A percentile compares a stretch with the other conserved stretches of the same genome.
Evolutionary conservation across 2,329 filamentous ascomycete genomes (phyloP).

Genomic region (Diaporthe ampelina): DNA sequence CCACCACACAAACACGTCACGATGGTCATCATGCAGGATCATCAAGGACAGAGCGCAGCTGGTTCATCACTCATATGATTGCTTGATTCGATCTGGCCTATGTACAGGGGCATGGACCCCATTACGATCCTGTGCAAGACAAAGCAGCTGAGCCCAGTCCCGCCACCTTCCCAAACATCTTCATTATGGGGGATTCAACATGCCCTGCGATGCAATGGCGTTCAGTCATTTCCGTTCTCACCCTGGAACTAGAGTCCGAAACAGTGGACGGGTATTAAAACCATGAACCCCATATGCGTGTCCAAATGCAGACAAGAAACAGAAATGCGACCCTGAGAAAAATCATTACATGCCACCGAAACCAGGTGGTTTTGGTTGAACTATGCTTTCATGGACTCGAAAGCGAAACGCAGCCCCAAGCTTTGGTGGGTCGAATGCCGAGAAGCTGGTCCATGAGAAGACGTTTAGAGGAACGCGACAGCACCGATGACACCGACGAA

Average conservation of each 20-base stretch:
- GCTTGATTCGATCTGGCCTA: slow-evolving; percentile 40
- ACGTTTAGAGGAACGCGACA: slow-evolving; percentile 52
- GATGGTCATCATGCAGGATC: neutral
- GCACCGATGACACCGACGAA: slow-evolving; percentile 52
- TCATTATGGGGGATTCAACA: neutral
- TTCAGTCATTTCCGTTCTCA: slow-evolving; percentile 19
- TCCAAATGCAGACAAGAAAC: slow-evolving; percentile 19
- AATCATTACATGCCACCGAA: slow-evolving; percentile 33
- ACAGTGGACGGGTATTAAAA: slow-evolving; percentile 34
- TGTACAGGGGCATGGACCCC: slow-evolving; percentile 36
- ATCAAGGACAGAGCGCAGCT: neutral
- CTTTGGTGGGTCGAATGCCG: neutral
- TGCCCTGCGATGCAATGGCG: slow-evolving; percentile 26
- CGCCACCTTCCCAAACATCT: neutral
- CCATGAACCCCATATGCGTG: slow-evolving; percentile 25
- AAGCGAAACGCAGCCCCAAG: neutral
- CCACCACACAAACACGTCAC: slow-evolving; percentile 1
- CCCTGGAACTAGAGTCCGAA: slow-evolving; percentile 22
- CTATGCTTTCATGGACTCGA: slow-evolving; percentile 8
- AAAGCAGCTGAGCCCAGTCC: slow-evolving; percentile 1
- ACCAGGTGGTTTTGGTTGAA: neutral
- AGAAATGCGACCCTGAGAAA: slow-evolving; percentile 8
- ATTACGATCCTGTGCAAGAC: slow-evolving; percentile 32
- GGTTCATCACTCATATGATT: slow-evolving; percentile 4
- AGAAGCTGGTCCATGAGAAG: no score